A percentile compares a stretch with the other conserved stretches of the same genome.
These are phyloP conservation scores for Astragalus glycyphyllos DNA, from an alignment of 306 rosid genomes.

Conservation along the genomic window DNA sequence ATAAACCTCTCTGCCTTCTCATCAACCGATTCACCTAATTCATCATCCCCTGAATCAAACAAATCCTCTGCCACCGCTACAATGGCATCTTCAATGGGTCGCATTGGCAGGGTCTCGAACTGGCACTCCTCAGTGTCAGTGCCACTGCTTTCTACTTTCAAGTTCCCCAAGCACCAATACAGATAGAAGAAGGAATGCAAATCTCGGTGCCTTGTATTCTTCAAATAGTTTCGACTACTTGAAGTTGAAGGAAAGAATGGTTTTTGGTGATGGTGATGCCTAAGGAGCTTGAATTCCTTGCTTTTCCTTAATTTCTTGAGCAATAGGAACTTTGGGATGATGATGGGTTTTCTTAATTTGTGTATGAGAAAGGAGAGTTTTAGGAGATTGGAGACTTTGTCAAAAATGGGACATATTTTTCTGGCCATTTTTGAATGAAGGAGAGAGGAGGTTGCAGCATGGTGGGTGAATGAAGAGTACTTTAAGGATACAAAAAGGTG, in stretches of 20 bases:
- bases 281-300: constrained; percentile 49
- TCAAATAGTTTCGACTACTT: constrained; percentile 49
- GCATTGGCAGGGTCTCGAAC: constrained; percentile 44
- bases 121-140: constrained; percentile 14
- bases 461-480: constrained; percentile 8
- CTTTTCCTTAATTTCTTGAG: constrained; percentile 44
- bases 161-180: constrained; percentile 51
- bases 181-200: constrained; percentile 54
- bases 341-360: constrained; percentile 52
- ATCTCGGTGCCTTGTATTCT: constrained; percentile 26
- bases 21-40: constrained; percentile 63
- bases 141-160: constrained; percentile 38
- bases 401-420: constrained; percentile 50
- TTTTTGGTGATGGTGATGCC: constrained; percentile 46
- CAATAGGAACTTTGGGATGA: constrained; percentile 48
- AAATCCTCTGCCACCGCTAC: constrained; percentile 29
- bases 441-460: constrained; percentile 1
- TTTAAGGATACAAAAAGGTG: constrained; percentile 52
- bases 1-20: constrained; percentile 73
- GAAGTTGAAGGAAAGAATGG: constrained; percentile 68
- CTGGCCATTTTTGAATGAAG: constrained; percentile 51
- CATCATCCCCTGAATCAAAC: constrained; percentile 48
- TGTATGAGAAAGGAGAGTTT: constrained; percentile 47
- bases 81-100: constrained; percentile 14
- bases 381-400: constrained; percentile 50